Percentiles rank a stretch among this genome's conserved stretches.
phyloP scores from a whole-genome alignment of 148 eudicot species.

The Rhododendron ovatum region DNA sequence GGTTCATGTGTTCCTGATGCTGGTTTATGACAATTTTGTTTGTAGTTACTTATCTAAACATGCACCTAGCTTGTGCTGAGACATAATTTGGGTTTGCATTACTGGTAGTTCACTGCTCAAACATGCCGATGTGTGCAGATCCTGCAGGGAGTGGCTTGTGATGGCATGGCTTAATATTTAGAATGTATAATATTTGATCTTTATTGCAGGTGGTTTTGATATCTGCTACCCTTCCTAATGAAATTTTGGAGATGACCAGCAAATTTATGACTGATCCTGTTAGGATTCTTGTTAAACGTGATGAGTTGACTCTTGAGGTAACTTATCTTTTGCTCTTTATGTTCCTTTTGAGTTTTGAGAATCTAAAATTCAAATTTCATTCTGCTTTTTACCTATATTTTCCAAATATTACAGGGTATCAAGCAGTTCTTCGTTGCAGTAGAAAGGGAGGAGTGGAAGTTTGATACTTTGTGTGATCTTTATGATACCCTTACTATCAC shows the following conservation, averaged over 20 bases:
- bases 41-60: neutral
- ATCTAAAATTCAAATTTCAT: neutral
- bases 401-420: constrained; percentile 60
- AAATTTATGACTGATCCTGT: constrained; percentile 98
- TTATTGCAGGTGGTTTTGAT: constrained; percentile 71
- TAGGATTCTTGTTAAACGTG: constrained; percentile 94
- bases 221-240: constrained; percentile 97
- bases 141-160: neutral
- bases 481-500: constrained; percentile 95
- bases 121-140: neutral
- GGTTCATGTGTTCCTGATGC: neutral
- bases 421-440: constrained; percentile 97
- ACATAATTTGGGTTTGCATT: neutral
- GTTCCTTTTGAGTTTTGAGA: neutral
- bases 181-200: neutral
- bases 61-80: neutral
- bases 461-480: constrained; percentile 89
- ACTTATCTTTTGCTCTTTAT: constrained; percentile 5
- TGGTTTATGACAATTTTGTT: neutral
- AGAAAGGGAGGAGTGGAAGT: constrained; percentile 96
- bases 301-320: constrained; percentile 97
- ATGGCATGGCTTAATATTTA: neutral
- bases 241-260: constrained; percentile 92
- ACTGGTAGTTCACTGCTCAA: neutral
- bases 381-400: neutral